Evolutionary conservation across 2,329 filamentous ascomycete species (phyloP), one percentile per base, ranked within the genome.

Genomic region (Drechslerella dactyloides): DNA sequence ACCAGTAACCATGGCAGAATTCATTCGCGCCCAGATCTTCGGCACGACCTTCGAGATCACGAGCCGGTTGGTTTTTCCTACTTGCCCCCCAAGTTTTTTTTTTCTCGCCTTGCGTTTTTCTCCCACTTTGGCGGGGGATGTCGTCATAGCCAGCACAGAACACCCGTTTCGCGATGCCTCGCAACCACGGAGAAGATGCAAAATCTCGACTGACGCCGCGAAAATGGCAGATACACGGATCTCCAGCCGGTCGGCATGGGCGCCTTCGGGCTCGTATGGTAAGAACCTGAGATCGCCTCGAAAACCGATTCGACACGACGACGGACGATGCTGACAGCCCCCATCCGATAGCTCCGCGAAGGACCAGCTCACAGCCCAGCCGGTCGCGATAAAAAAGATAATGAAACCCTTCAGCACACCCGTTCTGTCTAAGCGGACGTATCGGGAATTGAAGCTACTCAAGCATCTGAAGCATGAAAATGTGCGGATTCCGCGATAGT

Each of bases 381-480:
- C 93, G 81, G 94, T 99, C 73, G 94, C 94, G 69, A 93, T 99
- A 80, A 99, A 99, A 86, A 99, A 99, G 87, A 99, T 99, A 79
- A 97, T 99, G 93, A 99, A 97, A 84, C 94, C 94, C 8, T 99
- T 99, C 82, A 97, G 93, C 85, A 99, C 94, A n/a, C 93, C 94
- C 0, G 94, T 99, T 69, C 85, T 99, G 53, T 94, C 94, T 69
- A 99, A 99, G 84, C 87, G 94, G 79, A 99, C 94, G 76, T 99
- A 99, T 81, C 89, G 94, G 79, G 94, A 99, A 81, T 83, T 99
- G 79, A 99, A 97, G 84, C 86, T 99, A 74, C 84, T 99, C 78
- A 99, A 97, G 84, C 94, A 99, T 79, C 84, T 99, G 73, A 89
- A 89, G 79, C 94, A 99, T 81, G 94, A 99, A 82, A 99, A 99